Percentiles rank a stretch among this genome's conserved stretches.
These are phyloP conservation scores for Xylaria telfairii DNA, from an alignment of 495 filamentous ascomycete genomes.

Conservation along the genomic window DNA sequence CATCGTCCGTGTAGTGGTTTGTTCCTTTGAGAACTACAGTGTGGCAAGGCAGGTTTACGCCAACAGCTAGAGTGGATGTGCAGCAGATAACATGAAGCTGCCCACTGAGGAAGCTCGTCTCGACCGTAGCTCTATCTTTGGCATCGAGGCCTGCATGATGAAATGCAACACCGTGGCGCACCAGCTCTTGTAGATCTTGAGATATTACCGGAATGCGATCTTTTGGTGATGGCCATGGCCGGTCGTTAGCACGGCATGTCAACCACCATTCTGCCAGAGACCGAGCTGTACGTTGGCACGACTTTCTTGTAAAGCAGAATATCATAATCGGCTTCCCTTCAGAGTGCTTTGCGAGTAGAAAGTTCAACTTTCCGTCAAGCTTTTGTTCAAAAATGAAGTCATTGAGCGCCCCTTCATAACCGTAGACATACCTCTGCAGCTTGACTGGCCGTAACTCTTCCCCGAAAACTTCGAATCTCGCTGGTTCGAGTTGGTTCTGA, in stretches of 20 bases:
- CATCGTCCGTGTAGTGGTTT: conserved; percentile 68
- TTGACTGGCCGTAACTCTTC: conserved; percentile 91
- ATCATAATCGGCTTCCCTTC: conserved; percentile 87
- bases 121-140: conserved; percentile 72
- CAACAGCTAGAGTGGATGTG: conserved; percentile 92
- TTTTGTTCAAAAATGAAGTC: conserved; percentile 88
- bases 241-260: conserved; percentile 58
- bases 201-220: conserved; percentile 58
- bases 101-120: conserved; percentile 75
- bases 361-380: conserved; percentile 74
- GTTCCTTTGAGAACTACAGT: conserved; percentile 94
- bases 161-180: conserved; percentile 80
- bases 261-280: conserved; percentile 72
- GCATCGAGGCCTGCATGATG: conserved; percentile 88
- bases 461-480: conserved; percentile 79
- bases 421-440: conserved; percentile 85
- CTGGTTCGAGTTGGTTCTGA: conserved; percentile 69
- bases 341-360: conserved; percentile 78
- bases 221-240: conserved; percentile 71
- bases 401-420: conserved; percentile 67
- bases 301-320: conserved; percentile 87
- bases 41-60: conserved; percentile 92
- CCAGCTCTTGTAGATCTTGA: conserved; percentile 69
- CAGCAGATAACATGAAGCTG: conserved; percentile 90
- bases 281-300: conserved; percentile 76